phyloP scores from a whole-genome alignment of 176 grass and related monocot genomes.

The Thinopyrum elongatum region DNA sequence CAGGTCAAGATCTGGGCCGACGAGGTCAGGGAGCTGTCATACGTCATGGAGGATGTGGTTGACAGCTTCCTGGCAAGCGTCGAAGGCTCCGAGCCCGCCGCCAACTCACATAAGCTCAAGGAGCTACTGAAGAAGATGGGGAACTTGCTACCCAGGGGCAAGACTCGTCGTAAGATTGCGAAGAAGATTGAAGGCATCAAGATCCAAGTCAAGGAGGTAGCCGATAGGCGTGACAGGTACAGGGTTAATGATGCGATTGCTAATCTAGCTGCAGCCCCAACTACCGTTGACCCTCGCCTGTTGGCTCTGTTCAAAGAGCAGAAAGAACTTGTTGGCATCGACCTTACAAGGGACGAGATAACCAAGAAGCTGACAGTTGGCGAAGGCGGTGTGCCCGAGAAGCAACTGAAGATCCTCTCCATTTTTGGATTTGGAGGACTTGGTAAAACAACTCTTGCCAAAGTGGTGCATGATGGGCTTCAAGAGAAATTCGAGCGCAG shows the following conservation, averaged over 20 bases:
- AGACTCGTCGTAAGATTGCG: not conserved
- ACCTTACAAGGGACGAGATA: not conserved
- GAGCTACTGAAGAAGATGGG: not conserved
- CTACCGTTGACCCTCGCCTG: not conserved
- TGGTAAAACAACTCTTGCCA: not conserved
- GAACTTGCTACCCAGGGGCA: not conserved
- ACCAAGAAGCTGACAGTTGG: not conserved
- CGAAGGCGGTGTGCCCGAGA: not conserved
- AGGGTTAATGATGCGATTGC: accelerated
- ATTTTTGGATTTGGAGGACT: not conserved
- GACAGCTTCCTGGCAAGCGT: not conserved
- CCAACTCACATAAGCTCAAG: not conserved
- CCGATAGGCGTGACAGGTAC: not conserved
- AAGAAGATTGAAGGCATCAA: not conserved
- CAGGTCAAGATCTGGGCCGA: not conserved
- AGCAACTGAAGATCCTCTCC: not conserved
- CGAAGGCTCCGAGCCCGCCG: not conserved
- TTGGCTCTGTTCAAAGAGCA: not conserved
- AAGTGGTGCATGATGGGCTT: not conserved
- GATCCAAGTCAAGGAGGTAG: not conserved
- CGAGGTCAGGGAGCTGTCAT: not conserved
- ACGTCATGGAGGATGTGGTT: not conserved
- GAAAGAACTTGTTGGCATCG: not conserved
- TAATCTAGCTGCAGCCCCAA: not conserved
- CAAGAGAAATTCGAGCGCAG: not conserved